Conservation (phyloP, 2,329 filamentous ascomycete genomes). For the Penicillium frequentans region DNA sequence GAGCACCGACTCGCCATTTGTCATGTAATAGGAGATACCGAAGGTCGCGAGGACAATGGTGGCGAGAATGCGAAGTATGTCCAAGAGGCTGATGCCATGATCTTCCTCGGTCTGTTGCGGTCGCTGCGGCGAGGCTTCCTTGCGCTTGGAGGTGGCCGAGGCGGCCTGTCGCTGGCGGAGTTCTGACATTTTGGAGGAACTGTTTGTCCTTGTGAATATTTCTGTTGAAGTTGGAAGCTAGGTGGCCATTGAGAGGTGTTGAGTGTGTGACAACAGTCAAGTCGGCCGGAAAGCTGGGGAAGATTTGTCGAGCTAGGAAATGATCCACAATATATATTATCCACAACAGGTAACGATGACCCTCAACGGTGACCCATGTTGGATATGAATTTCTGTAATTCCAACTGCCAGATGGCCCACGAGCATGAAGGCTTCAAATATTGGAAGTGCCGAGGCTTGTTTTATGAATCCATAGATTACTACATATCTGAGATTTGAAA, state of each 20-base stretch:
- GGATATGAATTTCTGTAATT: neutral
- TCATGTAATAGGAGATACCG: slow-evolving; percentile 74
- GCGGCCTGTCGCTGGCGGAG: slow-evolving; percentile 31
- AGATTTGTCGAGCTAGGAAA: neutral
- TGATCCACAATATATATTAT: neutral
- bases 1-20: slow-evolving; percentile 66
- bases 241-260: neutral
- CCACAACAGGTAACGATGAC: neutral
- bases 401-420: no score
- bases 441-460: no score
- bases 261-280: neutral
- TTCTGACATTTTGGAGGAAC: slow-evolving; percentile 25
- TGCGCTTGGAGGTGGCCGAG: slow-evolving; percentile 10
- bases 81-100: slow-evolving; percentile 52
- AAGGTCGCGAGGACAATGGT: slow-evolving; percentile 67
- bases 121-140: slow-evolving; percentile 6
- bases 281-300: slow-evolving; percentile 13
- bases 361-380: neutral
- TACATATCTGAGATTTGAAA: no score
- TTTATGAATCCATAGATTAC: no score
- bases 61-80: slow-evolving; percentile 67
- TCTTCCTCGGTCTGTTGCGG: slow-evolving; percentile 18
- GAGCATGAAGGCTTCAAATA: neutral
- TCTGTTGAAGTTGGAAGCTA: neutral
- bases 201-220: neutral